Conservation (phyloP, 75 land plant genomes). For the Larix kaempferi region DNA sequence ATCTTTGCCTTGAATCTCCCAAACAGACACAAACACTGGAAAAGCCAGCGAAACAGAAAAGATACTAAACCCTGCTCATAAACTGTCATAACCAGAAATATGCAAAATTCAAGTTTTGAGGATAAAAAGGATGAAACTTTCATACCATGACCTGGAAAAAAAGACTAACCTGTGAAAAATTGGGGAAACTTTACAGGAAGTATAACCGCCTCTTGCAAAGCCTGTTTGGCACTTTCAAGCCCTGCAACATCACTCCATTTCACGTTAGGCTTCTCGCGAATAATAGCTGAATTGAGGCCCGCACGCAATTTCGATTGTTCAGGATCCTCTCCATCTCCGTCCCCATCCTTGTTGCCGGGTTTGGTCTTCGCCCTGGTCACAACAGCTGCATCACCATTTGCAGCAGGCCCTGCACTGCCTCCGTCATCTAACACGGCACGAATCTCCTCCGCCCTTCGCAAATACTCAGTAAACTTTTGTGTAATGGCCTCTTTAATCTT, state of each 20-base stretch:
- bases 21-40: neutral
- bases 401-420: constrained; percentile 18
- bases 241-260: constrained; percentile 56
- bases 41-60: neutral
- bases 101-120: neutral
- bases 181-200: constrained; percentile 56
- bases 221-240: constrained; percentile 51
- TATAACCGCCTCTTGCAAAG: constrained; percentile 52
- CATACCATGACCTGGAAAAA: neutral
- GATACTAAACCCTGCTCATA: neutral
- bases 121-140: neutral
- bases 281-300: constrained; percentile 44
- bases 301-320: constrained; percentile 49
- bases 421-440: constrained; percentile 44
- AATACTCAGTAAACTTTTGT: constrained; percentile 54
- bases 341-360: constrained; percentile 23
- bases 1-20: neutral
- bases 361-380: constrained; percentile 40
- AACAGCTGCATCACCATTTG: constrained; percentile 51
- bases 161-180: constrained; percentile 39
- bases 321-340: constrained; percentile 45
- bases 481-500: constrained; percentile 62
- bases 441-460: constrained; percentile 54
- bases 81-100: neutral
- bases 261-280: constrained; percentile 48